Evolutionary conservation across 2,329 filamentous ascomycete species (phyloP).

Genomic region (Cordyceps tenuipes): DNA sequence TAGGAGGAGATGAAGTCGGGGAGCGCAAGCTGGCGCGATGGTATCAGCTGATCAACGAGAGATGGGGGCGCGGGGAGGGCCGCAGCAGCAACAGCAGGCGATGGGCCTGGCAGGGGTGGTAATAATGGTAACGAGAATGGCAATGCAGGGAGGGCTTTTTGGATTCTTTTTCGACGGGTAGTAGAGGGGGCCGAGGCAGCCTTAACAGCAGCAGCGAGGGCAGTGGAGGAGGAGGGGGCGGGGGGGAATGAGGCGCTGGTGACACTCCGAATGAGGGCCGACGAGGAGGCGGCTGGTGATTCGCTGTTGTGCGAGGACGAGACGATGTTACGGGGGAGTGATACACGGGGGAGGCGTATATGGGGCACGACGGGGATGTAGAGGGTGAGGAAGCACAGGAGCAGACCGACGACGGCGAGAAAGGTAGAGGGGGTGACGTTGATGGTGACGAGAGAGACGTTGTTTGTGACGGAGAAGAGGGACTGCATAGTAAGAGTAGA

Average conservation of each 20-base stretch:
- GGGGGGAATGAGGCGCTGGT: not conserved
- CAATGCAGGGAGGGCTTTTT: slow-evolving; percentile 7
- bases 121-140: too few relatives aligned
- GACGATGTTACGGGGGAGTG: slow-evolving; percentile 19
- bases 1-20: slow-evolving; percentile 2
- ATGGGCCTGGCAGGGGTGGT: not conserved
- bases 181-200: not conserved
- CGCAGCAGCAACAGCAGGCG: not conserved
- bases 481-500: slow-evolving; percentile 40
- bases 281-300: not conserved
- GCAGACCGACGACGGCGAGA: slow-evolving; percentile 41
- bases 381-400: slow-evolving; percentile 42
- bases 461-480: slow-evolving; percentile 52
- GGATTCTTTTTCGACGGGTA: not conserved
- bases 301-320: slow-evolving; percentile 4
- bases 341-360: slow-evolving; percentile 25
- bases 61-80: not conserved
- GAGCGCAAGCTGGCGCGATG: slow-evolving; percentile 6
- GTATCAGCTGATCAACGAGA: not conserved
- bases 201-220: slow-evolving; percentile 10
- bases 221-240: not conserved
- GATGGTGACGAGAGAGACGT: slow-evolving; percentile 52
- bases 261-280: not conserved
- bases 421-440: slow-evolving; percentile 51
- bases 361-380: slow-evolving; percentile 33